These are phyloP conservation scores for Cyclotella choctawhatcheeana DNA, from an alignment of 108 stramenopile species.

Conservation along the genomic window DNA sequence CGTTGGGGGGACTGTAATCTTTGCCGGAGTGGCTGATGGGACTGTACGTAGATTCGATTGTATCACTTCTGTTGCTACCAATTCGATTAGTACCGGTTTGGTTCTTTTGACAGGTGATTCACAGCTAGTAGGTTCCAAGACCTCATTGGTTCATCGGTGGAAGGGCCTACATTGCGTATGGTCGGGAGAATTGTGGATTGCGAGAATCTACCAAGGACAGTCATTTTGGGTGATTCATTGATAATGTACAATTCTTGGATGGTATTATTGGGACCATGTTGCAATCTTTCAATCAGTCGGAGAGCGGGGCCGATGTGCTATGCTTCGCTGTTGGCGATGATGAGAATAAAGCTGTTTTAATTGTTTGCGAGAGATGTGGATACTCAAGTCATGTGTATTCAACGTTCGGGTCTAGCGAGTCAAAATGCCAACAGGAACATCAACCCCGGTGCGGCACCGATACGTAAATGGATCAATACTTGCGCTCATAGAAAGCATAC, in stretches of 20 bases:
- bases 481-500: slow-evolving; percentile 90
- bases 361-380: slow-evolving; percentile 96
- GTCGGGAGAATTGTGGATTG: slow-evolving; percentile 78
- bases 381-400: slow-evolving; percentile 86
- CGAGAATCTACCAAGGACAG: slow-evolving; percentile 73
- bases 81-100: slow-evolving; percentile 47
- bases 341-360: slow-evolving; percentile 72
- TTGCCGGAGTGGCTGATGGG: slow-evolving; percentile 93
- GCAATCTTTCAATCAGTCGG: slow-evolving; percentile 84
- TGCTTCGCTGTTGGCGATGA: slow-evolving; percentile 74
- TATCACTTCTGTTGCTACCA: slow-evolving; percentile 24
- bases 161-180: slow-evolving; percentile 79
- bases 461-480: slow-evolving; percentile 77
- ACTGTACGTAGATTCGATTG: slow-evolving; percentile 86
- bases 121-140: slow-evolving; percentile 11
- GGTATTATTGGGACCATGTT: slow-evolving; percentile 80
- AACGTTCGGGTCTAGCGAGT: slow-evolving; percentile 44
- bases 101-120: slow-evolving; percentile 20
- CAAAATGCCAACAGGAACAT: slow-evolving; percentile 1
- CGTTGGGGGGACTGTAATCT: slow-evolving; percentile 70
- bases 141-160: slow-evolving; percentile 51
- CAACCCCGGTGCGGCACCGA: slow-evolving; percentile 18
- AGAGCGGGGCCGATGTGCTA: slow-evolving; percentile 85
- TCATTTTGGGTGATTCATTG: slow-evolving; percentile 92
- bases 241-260: slow-evolving; percentile 94